Percentiles rank a stretch among this genome's conserved stretches.
Evolutionary conservation across 169 alveolate species (phyloP).

Genomic region (Eimeria sp.): DNA sequence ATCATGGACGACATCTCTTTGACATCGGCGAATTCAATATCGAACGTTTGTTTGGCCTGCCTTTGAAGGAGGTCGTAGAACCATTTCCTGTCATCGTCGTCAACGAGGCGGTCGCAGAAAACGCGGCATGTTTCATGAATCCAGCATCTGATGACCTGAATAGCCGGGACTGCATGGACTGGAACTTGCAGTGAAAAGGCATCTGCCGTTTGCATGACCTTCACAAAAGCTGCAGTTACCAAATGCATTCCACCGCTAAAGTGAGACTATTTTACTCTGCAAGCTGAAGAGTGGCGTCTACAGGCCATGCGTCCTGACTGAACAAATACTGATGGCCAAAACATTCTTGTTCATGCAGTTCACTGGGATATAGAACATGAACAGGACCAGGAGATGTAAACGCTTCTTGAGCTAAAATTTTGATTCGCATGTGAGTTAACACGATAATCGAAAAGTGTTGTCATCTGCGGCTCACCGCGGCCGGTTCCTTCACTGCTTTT

Average conservation of each 20-base stretch:
- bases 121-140: constrained; percentile 99
- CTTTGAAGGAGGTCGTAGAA: constrained; percentile 85
- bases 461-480: constrained; percentile 18
- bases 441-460: not conserved
- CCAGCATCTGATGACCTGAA: constrained; percentile 96
- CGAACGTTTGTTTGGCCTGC: constrained; percentile 80
- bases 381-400: not conserved
- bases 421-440: not conserved
- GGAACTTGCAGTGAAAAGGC: not conserved
- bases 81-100: constrained; percentile 92
- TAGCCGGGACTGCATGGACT: not conserved
- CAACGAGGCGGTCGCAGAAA: constrained; percentile 97
- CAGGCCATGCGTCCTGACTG: not conserved
- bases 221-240: not conserved
- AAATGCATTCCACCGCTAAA: not conserved
- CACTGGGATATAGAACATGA: not conserved
- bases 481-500: constrained; percentile 83
- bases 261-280: not conserved
- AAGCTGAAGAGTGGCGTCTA: not conserved
- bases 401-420: not conserved
- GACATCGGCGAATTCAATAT: constrained; percentile 68
- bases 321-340: not conserved
- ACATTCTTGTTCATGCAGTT: not conserved
- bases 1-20: constrained; percentile 84
- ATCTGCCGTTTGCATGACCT: not conserved